Percentiles rank a stretch among this genome's conserved stretches.
phyloP scores from a whole-genome alignment of 345 rosid species.

The Streptanthus diversifolius region DNA sequence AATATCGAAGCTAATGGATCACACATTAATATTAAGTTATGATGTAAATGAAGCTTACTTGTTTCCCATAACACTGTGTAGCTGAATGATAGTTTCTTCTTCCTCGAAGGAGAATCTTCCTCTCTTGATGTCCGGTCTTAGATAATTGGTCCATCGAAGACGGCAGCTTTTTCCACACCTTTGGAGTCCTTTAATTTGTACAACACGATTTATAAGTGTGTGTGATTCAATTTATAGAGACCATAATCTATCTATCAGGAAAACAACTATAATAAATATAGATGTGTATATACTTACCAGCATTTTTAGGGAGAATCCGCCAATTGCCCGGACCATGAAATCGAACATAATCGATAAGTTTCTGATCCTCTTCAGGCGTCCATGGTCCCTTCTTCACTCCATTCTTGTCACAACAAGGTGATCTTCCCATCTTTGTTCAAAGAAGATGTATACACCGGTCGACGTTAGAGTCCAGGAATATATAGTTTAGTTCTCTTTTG shows the following conservation, averaged over 20 bases:
- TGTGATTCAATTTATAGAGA: not conserved
- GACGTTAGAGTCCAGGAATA: not conserved
- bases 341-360: slow-evolving; percentile 55
- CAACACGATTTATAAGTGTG: slow-evolving; percentile 2
- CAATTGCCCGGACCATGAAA: slow-evolving; percentile 68
- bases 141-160: slow-evolving; percentile 93
- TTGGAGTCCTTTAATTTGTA: slow-evolving; percentile 56
- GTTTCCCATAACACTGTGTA: slow-evolving; percentile 83
- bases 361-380: slow-evolving; percentile 75
- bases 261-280: not conserved
- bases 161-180: slow-evolving; percentile 99
- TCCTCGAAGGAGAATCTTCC: slow-evolving; percentile 94
- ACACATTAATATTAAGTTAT: not conserved
- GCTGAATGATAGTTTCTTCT: slow-evolving; percentile 88
- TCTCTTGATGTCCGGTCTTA: slow-evolving; percentile 91
- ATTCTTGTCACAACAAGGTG: slow-evolving; percentile 79
- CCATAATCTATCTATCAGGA: not conserved
- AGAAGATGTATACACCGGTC: not conserved
- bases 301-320: slow-evolving; percentile 72
- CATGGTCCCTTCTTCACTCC: slow-evolving; percentile 87
- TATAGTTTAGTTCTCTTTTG: not conserved
- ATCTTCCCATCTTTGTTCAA: slow-evolving; percentile 54
- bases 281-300: slow-evolving; percentile 42
- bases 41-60: slow-evolving; percentile 46
- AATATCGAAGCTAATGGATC: not conserved